Base-by-base conservation (phyloP, 179 eudicot genomes). In the Monotropa hypopitys region DNA sequence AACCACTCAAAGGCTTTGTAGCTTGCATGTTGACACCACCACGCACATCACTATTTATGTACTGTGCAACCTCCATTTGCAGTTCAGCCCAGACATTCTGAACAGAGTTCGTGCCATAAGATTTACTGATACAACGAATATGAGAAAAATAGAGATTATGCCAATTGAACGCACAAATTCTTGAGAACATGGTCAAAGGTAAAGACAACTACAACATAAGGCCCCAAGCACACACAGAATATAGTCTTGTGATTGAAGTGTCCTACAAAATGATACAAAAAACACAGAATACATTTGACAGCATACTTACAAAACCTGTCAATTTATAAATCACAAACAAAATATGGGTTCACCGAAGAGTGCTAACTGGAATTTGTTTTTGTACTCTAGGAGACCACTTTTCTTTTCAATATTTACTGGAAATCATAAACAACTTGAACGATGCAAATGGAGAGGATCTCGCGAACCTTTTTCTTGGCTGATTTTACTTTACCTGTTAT, bases 11-110 rank as follows among this genome's bases (percentile, higher is more conserved):
- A 77, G 88, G 85, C 83, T 81, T 92, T 38, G 65, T 67, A 53
- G 84, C 83, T 70, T 77, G 85, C 86, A 66, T 80, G 78, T 63
- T 66, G 70, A 82, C 79, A 72, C 82, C 78, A 63, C 89, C 90
- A 80, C 93, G 94, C 56, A 86, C 92, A 42, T 96, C 98, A 80
- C 99, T 93, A 79, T 96, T 91, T 73, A 96, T 89, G 84, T 88
- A 93, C 67, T 84, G 96, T 73, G 98, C 99, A 81, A 86, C 97
- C 84, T 90, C 90, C 80, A 83, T 78, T 88, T 96, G 98, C 80
- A 96, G 91, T 83, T 79, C 80, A 21, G 84, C 88, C 98, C 97
- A 96, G 78, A 79, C 80, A 81, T 46, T 80, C 99, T 95, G 76
- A 71, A 81, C 45, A 80, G 33, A 73, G 53, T 45, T 49, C 12